Evolutionary conservation across 805 yeast species (phyloP).

Genomic region (Tetrapisispora iriomotensis): DNA sequence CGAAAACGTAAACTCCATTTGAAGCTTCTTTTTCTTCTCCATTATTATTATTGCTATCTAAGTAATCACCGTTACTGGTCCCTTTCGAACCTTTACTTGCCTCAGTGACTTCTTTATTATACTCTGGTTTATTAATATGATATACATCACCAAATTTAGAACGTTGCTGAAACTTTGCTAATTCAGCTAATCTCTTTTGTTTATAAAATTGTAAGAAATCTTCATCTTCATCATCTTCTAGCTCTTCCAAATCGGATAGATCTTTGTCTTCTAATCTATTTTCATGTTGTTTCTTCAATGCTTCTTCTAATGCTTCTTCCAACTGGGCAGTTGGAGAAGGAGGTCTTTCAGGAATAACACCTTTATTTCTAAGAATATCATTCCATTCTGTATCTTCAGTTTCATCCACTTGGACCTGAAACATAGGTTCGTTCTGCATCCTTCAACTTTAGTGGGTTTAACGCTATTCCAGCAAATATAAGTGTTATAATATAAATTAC

Average conservation of each 20-base stretch:
- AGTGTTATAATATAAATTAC: too few species aligned
- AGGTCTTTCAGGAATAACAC: conserved; percentile 85
- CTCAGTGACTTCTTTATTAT: conserved; percentile 72
- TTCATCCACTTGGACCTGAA: conserved; percentile 85
- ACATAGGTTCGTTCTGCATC: conserved; percentile 42
- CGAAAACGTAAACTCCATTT: conserved; percentile 49
- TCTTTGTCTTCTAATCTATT: conserved; percentile 70
- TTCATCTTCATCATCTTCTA: conserved; percentile 90
- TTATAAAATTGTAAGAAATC: conserved; percentile 76
- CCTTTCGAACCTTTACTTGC: conserved; percentile 42
- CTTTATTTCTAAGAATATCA: conserved; percentile 82
- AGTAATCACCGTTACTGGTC: neutral
- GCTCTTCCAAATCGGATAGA: conserved; percentile 71
- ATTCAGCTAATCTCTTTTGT: conserved; percentile 65
- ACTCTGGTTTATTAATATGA: conserved; percentile 81
- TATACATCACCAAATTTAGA: conserved; percentile 65
- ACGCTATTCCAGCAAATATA: too few species aligned
- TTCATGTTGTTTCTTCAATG: conserved; percentile 67
- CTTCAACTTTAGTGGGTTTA: neutral
- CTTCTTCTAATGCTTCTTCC: conserved; percentile 82
- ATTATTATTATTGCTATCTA: conserved; percentile 1
- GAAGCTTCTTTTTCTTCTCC: conserved; percentile 5
- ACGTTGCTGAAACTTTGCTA: conserved; percentile 46
- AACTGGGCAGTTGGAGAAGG: conserved; percentile 80
- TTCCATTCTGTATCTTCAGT: conserved; percentile 98